These are phyloP conservation scores for Flaveria floridana DNA, from an alignment of 140 eudicot genomes.

Conservation along the genomic window DNA sequence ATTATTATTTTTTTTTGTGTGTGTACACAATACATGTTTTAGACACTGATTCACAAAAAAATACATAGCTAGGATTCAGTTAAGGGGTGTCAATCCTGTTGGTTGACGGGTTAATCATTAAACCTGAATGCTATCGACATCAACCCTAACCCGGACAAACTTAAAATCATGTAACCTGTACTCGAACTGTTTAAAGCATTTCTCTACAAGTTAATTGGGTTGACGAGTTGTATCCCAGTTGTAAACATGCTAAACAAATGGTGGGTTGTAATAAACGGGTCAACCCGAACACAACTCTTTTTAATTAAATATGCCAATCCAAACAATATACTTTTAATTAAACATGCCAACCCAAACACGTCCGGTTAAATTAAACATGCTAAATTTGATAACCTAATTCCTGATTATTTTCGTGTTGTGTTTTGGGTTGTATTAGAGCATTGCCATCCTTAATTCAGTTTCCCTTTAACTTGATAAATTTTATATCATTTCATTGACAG, in stretches of 20 bases:
- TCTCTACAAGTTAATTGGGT: background rate
- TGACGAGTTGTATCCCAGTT: background rate
- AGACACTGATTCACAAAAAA: conserved; percentile 4
- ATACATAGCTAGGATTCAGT: background rate
- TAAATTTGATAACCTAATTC: background rate
- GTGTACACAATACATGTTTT: background rate
- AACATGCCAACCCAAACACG: background rate
- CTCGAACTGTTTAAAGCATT: background rate
- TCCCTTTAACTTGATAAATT: conserved; percentile 9
- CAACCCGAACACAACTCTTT: background rate
- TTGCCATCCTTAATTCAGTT: background rate
- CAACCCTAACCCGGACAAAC: background rate
- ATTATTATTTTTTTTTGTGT: background rate
- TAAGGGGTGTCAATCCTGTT: background rate
- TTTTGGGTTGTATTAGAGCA: background rate
- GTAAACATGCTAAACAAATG: background rate
- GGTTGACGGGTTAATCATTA: background rate
- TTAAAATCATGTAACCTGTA: background rate
- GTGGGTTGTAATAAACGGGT: background rate
- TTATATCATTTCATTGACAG: conserved; percentile 38
- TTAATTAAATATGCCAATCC: background rate
- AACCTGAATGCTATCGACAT: background rate
- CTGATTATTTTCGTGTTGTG: background rate
- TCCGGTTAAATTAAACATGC: background rate
- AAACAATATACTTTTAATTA: background rate